Evolutionary conservation across 305 asterid species (phyloP).

Genomic region (Rubia tinctorum): DNA sequence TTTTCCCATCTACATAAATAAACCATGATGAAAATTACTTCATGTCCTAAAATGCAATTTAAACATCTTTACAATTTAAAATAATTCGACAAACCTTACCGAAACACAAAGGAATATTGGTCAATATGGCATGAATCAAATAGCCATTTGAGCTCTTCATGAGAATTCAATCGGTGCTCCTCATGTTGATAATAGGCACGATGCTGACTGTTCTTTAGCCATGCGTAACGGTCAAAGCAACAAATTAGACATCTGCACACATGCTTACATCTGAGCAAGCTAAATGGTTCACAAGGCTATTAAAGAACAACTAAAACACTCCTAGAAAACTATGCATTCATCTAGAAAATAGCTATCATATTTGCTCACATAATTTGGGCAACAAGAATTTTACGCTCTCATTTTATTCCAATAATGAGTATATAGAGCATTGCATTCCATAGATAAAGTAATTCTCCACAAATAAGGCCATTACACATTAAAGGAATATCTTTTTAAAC

Average conservation of each 20-base stretch:
- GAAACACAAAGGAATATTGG: conserved; percentile 53
- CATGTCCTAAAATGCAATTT: neutral
- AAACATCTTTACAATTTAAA: neutral
- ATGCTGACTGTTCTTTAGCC: conserved; percentile 46
- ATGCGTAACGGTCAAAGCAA: conserved; percentile 67
- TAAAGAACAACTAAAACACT: neutral
- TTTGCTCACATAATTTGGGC: neutral
- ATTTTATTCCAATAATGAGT: no score
- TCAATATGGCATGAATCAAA: conserved; percentile 72
- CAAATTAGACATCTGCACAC: conserved; percentile 72
- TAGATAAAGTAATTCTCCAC: neutral
- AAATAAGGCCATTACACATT: neutral
- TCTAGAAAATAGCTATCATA: neutral
- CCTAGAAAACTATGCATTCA: neutral
- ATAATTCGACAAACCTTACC: conserved; percentile 35
- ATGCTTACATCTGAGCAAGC: neutral
- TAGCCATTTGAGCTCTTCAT: conserved; percentile 64
- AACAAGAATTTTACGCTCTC: neutral
- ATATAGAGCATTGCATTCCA: no score
- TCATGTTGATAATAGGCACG: conserved; percentile 77
- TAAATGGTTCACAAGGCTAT: neutral
- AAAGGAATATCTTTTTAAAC: neutral
- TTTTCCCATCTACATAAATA: neutral
- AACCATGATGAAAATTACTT: neutral
- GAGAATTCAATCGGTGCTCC: conserved; percentile 51